Evolutionary conservation across 2,329 filamentous ascomycete genomes (phyloP).

Genomic region (Pestalotiopsis sp.): DNA sequence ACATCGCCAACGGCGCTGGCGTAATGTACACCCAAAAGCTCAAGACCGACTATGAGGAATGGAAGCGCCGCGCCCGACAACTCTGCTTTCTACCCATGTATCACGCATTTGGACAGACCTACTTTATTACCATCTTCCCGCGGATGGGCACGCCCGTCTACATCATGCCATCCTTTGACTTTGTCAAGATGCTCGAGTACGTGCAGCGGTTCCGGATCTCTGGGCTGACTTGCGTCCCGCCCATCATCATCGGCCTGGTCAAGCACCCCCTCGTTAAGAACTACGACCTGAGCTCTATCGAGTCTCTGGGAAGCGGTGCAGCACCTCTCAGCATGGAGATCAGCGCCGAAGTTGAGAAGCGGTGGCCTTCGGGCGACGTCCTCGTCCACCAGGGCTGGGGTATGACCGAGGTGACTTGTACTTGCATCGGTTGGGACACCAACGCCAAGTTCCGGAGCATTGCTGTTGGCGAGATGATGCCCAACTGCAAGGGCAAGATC

Average conservation of each 20-base stretch:
- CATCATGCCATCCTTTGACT: conserved; percentile 79
- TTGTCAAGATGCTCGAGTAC: conserved; percentile 69
- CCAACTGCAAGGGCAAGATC: conserved; percentile 72
- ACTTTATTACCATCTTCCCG: conserved; percentile 64
- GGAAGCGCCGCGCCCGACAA: conserved; percentile 39
- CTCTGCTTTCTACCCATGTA: conserved; percentile 79
- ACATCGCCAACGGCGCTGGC: conserved; percentile 71
- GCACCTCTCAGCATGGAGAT: conserved; percentile 68
- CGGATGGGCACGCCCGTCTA: conserved; percentile 68
- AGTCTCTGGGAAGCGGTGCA: conserved; percentile 64
- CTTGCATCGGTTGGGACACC: conserved; percentile 67
- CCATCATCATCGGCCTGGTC: conserved; percentile 72
- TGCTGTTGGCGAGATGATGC: conserved; percentile 67
- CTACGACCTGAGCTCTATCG: conserved; percentile 70
- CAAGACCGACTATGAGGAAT: conserved; percentile 50
- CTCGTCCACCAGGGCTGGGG: conserved; percentile 74
- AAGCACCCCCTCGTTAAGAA: conserved; percentile 69
- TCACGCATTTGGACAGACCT: conserved; percentile 73
- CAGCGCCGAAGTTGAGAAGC: conserved; percentile 57
- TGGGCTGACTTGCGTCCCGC: conserved; percentile 69
- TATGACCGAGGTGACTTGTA: conserved; percentile 84
- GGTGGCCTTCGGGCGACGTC: conserved; percentile 47
- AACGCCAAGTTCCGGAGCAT: conserved; percentile 38
- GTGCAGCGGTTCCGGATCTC: conserved; percentile 72
- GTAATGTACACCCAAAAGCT: conserved; percentile 51